phyloP scores from a whole-genome alignment of 495 filamentous ascomycete species.

The Astrothelium subdiscretum region DNA sequence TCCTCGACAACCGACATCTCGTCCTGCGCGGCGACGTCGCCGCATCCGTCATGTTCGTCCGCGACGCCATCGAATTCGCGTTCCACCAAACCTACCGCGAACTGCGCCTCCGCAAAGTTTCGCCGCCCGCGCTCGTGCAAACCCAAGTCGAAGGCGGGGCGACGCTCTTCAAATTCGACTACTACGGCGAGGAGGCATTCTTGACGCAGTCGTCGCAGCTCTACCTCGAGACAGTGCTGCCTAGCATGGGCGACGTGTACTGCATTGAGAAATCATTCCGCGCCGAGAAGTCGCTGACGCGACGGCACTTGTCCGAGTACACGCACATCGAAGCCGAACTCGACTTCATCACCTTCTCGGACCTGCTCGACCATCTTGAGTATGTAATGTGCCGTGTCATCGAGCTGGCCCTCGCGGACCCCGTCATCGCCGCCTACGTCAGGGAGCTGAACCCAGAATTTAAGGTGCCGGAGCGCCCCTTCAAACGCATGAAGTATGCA shows the following conservation, averaged over 20 bases:
- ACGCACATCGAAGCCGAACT: constrained; percentile 95
- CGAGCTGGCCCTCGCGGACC: constrained; percentile 59
- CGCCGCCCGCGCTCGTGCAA: constrained; percentile 93
- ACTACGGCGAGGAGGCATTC: constrained; percentile 89
- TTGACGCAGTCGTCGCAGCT: constrained; percentile 96
- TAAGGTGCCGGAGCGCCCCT: constrained; percentile 70
- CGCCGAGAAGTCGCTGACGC: constrained; percentile 88
- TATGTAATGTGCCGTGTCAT: constrained; percentile 80
- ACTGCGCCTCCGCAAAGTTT: constrained; percentile 69
- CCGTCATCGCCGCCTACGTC: constrained; percentile 54
- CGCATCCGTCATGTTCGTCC: constrained; percentile 84
- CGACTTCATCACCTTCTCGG: constrained; percentile 88
- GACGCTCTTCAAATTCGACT: constrained; percentile 87
- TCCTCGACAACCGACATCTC: constrained; percentile 82
- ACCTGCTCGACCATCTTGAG: constrained; percentile 86
- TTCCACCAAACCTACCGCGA: constrained; percentile 76
- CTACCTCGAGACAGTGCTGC: constrained; percentile 92
- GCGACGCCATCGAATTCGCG: constrained; percentile 68
- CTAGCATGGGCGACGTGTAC: constrained; percentile 85
- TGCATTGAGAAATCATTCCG: constrained; percentile 98
- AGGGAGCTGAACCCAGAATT: constrained; percentile 82
- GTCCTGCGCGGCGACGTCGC: constrained; percentile 81
- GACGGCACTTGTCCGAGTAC: constrained; percentile 91
- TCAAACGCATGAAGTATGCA: constrained; percentile 87
- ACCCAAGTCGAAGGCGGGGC: constrained; percentile 95